Base-by-base conservation (phyloP, 106 monocot genomes). In the Posidonia australis region DNA sequence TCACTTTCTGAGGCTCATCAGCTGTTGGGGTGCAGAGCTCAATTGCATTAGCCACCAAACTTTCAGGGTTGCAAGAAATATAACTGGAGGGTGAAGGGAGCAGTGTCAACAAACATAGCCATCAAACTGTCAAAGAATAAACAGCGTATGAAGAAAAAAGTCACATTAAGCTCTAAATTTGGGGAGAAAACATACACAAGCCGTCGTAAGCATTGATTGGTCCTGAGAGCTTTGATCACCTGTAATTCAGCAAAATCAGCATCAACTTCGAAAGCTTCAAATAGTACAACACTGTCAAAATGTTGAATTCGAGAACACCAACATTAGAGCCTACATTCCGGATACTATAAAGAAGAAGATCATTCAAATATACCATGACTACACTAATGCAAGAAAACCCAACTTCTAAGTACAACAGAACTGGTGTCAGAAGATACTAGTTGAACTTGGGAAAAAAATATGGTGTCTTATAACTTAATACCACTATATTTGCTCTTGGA, bases 11-110 rank as follows among this genome's bases (percentile, higher is more conserved):
- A 29, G 53, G 61, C 26, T 68, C 73, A 18, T 98, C 87, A 27
- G 87, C 29, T 52, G 84, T 74, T 32, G 96, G 96, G 9, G 96
- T 98, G 66, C 96, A 98, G 6, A 98, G 87, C 69, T 98, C 96
- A 28, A 98, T 98, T 1, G 96, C 96, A 66, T 90, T 98, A 0
- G 90, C 96, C 23, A 90, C 87, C 66, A 98, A 68, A 47, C 76
- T 84, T 46, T 98, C 96, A 20, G 96, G 96, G 64, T 98, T 98
- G 75, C 96, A 98, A 7, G 96, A 98, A 63, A 98, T 90, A 29
- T 90, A 90, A 47, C 96, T 98, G 82, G 1, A 25, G n/a, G n/a
- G n/a, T 18, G 54, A 5, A 24, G 7, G 5, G 7, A 36, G 36
- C 36, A 36, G 36, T 36, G 25, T 25, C 9, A 26, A 13, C 23